Evolutionary conservation across 345 rosid species (phyloP), one percentile per base, ranked within the genome.

Genomic region (Corchorus olitorius): DNA sequence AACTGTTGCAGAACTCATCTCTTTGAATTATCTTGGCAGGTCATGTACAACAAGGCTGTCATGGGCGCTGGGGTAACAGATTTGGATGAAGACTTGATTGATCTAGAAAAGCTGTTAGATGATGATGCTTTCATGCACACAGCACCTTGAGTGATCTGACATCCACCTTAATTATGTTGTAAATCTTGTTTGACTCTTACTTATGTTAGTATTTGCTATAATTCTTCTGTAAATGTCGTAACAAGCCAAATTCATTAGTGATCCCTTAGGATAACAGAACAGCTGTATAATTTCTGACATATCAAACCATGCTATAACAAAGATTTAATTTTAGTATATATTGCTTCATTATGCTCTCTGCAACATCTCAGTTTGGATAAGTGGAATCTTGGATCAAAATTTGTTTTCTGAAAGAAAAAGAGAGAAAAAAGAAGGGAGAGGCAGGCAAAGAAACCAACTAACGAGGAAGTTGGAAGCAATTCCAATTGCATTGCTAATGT

Each of bases 1-100:
- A 22, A 74, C 48, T 8, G n/a, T 11, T 62, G 54, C 3, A 67
- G 15, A 67, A 45, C 41, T 22, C 11, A 2, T 64, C 48, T 62
- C 58, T 35, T 69, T 35, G 39, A 33, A 35, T 63, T 48, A 52
- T 37, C 43, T 55, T 62, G 78, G 60, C 84, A 89, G 97, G 86
- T 81, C 58, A 54, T 76, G 52, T 16, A n/a, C 20, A 81, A 78
- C 10, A 74, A 74, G 70, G 84, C 77, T 63, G 79, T 83, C 77
- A 81, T 66, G 71, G 69, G 69, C 37, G 53, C 87, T 15, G 87
- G 80, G 72, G 88, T 77, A 62, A 72, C 85, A 43, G 89, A 81
- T 73, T 83, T 87, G 65, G 91, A 84, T 63, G 89, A 88, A 58
- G 87, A 86, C 79, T 78, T 87, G 73, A 81, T 88, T 20, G 93